A percentile compares a stretch with the other conserved stretches of the same genome.
Conservation (phyloP, 83 land plant genomes). For the Thuja plicata region DNA sequence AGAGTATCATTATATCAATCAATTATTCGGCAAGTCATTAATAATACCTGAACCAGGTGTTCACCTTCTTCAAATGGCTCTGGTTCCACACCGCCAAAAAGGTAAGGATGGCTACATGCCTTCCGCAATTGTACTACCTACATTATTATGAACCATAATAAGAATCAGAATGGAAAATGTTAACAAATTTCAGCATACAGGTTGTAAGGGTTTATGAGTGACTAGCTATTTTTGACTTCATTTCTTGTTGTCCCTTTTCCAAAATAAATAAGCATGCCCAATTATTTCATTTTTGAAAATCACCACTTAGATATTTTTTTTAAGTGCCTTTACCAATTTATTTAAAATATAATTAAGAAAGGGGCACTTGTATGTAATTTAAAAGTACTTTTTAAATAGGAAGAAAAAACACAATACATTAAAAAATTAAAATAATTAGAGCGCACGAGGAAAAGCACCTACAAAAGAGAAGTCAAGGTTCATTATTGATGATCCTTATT, state of each 20-base stretch:
- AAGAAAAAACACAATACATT: too few relatives aligned
- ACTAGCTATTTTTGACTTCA: not conserved
- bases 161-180: not conserved
- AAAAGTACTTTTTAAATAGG: too few relatives aligned
- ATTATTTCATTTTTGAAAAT: too few relatives aligned
- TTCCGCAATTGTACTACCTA: conserved; percentile 88
- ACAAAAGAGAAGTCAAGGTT: too few relatives aligned
- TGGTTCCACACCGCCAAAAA: conserved; percentile 94
- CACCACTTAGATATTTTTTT: too few relatives aligned
- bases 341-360: too few relatives aligned
- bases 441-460: too few relatives aligned
- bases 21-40: not conserved
- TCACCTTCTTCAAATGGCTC: conserved; percentile 98
- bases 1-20: not conserved
- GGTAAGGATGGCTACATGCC: conserved; percentile 95
- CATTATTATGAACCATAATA: not conserved
- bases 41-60: conserved; percentile 83
- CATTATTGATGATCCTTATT: too few relatives aligned
- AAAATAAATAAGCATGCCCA: too few relatives aligned
- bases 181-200: not conserved
- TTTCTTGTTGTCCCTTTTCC: not conserved
- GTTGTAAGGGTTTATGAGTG: not conserved
- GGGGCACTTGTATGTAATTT: too few relatives aligned
- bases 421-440: too few relatives aligned
- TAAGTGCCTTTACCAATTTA: too few relatives aligned